Evolutionary conservation across 208 protist genomes (phyloP).

Genomic region (Acanthamoeba royreba): DNA sequence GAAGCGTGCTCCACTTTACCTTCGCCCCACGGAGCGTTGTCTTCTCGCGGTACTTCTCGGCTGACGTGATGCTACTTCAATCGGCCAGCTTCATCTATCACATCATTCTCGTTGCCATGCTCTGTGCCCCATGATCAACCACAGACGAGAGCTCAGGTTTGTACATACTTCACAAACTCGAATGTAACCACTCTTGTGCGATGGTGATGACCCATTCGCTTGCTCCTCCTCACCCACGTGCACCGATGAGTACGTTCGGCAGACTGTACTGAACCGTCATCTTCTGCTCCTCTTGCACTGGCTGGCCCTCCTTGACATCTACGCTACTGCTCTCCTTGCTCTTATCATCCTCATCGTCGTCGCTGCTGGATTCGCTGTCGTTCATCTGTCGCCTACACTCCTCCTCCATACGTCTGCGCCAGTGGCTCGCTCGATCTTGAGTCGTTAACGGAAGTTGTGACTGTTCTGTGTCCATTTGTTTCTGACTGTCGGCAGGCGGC

Average conservation of each 20-base stretch:
- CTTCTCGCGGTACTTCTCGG: neutral
- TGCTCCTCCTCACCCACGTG: too few relatives aligned
- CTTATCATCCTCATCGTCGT: neutral
- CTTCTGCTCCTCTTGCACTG: too few relatives aligned
- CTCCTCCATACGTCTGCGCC: neutral
- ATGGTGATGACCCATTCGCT: too few relatives aligned
- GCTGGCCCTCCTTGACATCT: too few relatives aligned
- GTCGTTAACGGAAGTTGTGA: neutral
- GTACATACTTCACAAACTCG: too few relatives aligned
- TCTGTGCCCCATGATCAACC: neutral
- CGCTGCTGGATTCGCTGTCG: neutral
- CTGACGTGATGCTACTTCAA: neutral
- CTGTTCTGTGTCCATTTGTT: neutral
- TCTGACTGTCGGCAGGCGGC: too few relatives aligned
- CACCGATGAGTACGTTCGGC: too few relatives aligned
- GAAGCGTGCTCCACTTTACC: neutral
- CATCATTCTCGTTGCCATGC: neutral
- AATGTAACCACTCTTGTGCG: too few relatives aligned
- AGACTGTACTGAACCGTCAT: too few relatives aligned
- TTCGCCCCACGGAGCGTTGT: neutral
- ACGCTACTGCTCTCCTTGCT: neutral
- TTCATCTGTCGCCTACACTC: too few relatives aligned
- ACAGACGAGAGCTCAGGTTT: too few relatives aligned
- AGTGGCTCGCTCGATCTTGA: neutral
- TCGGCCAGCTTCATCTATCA: constrained; percentile 9